Conservation (phyloP, 192 early-diverging fungal species). For the Allomyces macrogynus region DNA sequence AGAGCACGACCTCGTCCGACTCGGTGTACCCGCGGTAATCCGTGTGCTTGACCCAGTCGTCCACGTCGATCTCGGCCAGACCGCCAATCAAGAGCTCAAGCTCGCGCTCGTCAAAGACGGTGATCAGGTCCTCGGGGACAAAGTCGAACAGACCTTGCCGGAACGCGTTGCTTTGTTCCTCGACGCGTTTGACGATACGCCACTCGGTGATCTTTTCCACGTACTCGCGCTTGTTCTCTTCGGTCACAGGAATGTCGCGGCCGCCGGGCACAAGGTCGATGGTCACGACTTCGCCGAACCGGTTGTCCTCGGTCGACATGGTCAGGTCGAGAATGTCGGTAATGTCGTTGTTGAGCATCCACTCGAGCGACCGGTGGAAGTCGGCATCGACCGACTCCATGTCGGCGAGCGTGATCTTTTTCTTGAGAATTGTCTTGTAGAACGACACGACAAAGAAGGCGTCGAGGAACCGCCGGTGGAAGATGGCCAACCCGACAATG, state of each 20-base stretch:
- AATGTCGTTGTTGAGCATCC: conserved; percentile 85
- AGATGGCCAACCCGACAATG: conserved; percentile 83
- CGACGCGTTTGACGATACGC: conserved; percentile 70
- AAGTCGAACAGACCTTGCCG: conserved; percentile 84
- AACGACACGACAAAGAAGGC: conserved; percentile 90
- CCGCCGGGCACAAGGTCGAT: conserved; percentile 79
- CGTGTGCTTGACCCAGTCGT: conserved; percentile 98
- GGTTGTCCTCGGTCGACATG: conserved; percentile 86
- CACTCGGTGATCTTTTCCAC: conserved; percentile 76
- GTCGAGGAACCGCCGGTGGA: conserved; percentile 92
- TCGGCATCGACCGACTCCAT: conserved; percentile 92
- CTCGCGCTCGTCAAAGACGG: conserved; percentile 95
- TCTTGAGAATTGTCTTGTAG: conserved; percentile 88
- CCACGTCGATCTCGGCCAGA: conserved; percentile 85
- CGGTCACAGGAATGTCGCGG: conserved; percentile 75
- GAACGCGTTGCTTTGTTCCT: conserved; percentile 94
- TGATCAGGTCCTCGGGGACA: conserved; percentile 82
- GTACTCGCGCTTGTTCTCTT: conserved; percentile 93
- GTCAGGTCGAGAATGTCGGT: conserved; percentile 66
- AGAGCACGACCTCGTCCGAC: conserved; percentile 79
- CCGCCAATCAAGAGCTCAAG: conserved; percentile 94
- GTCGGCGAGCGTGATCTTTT: conserved; percentile 69
- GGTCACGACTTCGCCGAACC: conserved; percentile 71
- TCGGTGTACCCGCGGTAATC: conserved; percentile 97
- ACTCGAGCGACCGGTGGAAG: conserved; percentile 71